Evolutionary conservation across 75 land plant species (phyloP), one percentile per base, ranked within the genome.

Genomic region (Larix kaempferi): DNA sequence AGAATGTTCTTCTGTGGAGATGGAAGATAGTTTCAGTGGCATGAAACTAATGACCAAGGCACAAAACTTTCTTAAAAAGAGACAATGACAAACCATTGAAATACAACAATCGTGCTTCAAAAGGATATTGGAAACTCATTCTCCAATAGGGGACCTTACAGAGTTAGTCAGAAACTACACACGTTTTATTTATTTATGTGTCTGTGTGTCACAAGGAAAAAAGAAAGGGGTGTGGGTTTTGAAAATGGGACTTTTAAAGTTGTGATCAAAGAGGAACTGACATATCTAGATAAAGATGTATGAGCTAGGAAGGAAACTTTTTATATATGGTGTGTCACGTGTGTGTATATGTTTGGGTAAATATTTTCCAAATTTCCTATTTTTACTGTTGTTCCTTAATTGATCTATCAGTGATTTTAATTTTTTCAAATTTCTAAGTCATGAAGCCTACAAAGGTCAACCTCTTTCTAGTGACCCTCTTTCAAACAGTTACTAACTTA

Each of bases 31-130:
- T 23, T 44, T 44, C 12, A 57, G 57, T n/a, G 57, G 75, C 26
- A 73, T n/a, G 74, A 27, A 73, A 73, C 17, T n/a, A 73, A 73
- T 11, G 64, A 33, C 56, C 74, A 73, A 73, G 39, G 75, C 17
- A 44, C 23, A 64, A 62, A 25, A 29, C 8, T 64, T 35, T 64
- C 67, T 27, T 64, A 64, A 13, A 23, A 64, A 23, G 67, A 64
- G 19, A 27, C 33, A 64, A 64, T 23, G 39, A 4, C 67, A n/a
- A n/a, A n/a, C n/a, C 33, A 27, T 19, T 35, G 5, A 64, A 19
- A 19, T 64, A 27, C 37, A 64, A 64, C 39, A 16, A 15, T 29
- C 67, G 13, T 27, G 37, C n/a, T n/a, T n/a, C 67, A 64, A 64
- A 26, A 27, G n/a, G n/a, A n/a, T n/a, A n/a, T n/a, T n/a, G n/a